Conservation (phyloP, 257 asterid species). For the Solanum chiquidenum region DNA sequence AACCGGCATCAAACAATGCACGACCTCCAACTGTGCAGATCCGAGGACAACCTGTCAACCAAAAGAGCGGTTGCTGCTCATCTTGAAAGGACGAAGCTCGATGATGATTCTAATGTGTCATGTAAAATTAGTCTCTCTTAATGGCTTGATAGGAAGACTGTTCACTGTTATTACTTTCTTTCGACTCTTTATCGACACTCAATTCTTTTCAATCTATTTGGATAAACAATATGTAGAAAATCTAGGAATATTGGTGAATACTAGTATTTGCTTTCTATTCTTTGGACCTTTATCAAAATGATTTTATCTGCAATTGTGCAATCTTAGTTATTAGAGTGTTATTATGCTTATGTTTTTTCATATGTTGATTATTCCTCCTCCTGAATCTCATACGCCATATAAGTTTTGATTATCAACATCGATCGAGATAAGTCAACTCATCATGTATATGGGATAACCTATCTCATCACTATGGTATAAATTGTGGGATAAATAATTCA, state of each 20-base stretch:
- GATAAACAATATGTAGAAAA: conserved; percentile 37
- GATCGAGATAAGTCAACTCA: background rate
- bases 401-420: background rate
- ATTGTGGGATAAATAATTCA: background rate
- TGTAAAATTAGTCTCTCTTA: conserved; percentile 19
- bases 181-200: conserved; percentile 8
- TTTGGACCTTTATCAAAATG: background rate
- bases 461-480: no score
- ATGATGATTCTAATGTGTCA: conserved; percentile 9
- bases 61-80: conserved; percentile 82
- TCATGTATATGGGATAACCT: background rate
- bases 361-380: background rate
- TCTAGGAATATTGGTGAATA: conserved; percentile 25
- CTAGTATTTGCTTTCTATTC: conserved; percentile 14
- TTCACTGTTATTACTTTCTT: conserved; percentile 9
- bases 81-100: conserved; percentile 14
- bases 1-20: conserved; percentile 58
- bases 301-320: background rate
- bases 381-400: background rate
- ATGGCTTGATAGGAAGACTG: conserved; percentile 17
- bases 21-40: conserved; percentile 81
- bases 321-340: background rate
- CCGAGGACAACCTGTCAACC: conserved; percentile 78
- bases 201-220: conserved; percentile 40
- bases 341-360: background rate